Percentiles rank a stretch among this genome's conserved stretches.
Conservation (phyloP, 192 early-diverging fungal species). For the Paraglomus occultum region DNA sequence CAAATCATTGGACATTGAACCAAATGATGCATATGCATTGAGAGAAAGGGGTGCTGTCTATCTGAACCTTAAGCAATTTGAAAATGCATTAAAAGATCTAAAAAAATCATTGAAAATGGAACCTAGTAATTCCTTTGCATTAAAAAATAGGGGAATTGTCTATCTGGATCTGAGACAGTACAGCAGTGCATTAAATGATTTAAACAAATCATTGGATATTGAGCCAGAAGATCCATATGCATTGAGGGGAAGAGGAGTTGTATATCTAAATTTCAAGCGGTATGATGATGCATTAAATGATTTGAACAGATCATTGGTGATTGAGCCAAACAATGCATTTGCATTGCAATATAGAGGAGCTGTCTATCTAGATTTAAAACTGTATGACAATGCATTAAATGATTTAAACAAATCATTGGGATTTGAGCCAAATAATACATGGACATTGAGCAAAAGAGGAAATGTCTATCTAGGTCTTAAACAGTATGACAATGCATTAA, state of each 20-base stretch:
- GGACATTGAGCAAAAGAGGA: not conserved
- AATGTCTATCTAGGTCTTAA: constrained; percentile 9
- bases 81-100: not conserved
- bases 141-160: not conserved
- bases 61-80: constrained; percentile 5
- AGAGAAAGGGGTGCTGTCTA: not conserved
- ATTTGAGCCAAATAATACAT: not conserved
- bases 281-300: not conserved
- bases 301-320: constrained; percentile 3
- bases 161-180: not conserved
- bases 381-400: not conserved
- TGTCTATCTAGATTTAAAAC: not conserved
- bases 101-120: not conserved
- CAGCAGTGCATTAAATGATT: not conserved
- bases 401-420: not conserved
- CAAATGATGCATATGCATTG: not conserved
- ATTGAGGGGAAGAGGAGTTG: constrained; percentile 5
- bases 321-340: constrained; percentile 4
- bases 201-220: not conserved
- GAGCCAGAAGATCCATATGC: not conserved
- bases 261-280: not conserved
- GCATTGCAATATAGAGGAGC: constrained; percentile 11
- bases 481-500: not conserved
- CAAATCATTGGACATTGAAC: not conserved
- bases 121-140: not conserved